phyloP scores from a whole-genome alignment of 371 early-diverging fungal genomes.

The Encephalitozoon hellem region DNA sequence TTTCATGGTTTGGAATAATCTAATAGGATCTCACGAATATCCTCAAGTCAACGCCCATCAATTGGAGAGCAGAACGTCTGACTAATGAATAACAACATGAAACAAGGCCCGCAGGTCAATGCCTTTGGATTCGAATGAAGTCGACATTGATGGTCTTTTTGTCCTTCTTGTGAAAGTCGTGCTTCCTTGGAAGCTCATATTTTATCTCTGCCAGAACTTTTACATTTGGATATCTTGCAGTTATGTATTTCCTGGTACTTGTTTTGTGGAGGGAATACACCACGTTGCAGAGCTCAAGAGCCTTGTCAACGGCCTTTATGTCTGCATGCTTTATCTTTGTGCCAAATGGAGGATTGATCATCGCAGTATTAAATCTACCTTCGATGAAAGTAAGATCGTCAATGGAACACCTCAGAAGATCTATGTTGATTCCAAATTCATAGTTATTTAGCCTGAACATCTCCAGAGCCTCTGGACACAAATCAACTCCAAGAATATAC shows the following conservation, averaged over 20 bases:
- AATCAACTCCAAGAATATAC: conserved; percentile 40
- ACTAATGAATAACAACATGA: neutral
- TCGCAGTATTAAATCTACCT: conserved; percentile 32
- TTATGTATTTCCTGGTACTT: conserved; percentile 52
- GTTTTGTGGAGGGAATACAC: conserved; percentile 58
- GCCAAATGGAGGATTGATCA: conserved; percentile 61
- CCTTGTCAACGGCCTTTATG: conserved; percentile 45
- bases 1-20: neutral
- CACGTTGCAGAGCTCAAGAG: conserved; percentile 25
- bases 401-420: conserved; percentile 21
- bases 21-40: neutral
- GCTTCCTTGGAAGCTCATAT: conserved; percentile 53
- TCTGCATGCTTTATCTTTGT: conserved; percentile 53
- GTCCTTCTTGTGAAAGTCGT: conserved; percentile 56
- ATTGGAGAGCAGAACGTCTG: neutral
- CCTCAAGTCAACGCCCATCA: neutral
- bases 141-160: conserved; percentile 48
- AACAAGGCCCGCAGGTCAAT: neutral
- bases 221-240: conserved; percentile 40
- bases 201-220: conserved; percentile 49
- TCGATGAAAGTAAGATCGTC: neutral
- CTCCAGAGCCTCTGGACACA: conserved; percentile 28
- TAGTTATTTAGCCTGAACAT: conserved; percentile 37
- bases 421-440: neutral
- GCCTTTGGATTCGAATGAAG: conserved; percentile 30